Evolutionary conservation across 73 alveolate species (phyloP).

Genomic region (Diophrys sp.): DNA sequence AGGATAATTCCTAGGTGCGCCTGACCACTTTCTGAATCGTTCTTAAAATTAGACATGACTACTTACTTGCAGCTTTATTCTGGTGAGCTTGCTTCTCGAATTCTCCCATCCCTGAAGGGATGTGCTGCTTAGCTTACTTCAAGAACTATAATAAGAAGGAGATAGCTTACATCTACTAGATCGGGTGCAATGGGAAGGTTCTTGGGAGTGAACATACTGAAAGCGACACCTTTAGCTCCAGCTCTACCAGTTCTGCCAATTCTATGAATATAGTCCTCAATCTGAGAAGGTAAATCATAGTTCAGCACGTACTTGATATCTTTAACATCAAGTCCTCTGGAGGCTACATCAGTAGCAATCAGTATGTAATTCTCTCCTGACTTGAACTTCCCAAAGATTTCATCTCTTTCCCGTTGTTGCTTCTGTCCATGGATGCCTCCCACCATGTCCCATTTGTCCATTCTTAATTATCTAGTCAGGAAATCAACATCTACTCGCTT

Average conservation of each 20-base stretch:
- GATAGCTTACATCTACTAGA: not conserved
- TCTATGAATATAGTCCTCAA: conserved; percentile 96
- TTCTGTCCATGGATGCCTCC: conserved; percentile 92
- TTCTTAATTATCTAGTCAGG: conserved; percentile 47
- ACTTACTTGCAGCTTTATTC: too few species aligned
- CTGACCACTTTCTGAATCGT: too few species aligned
- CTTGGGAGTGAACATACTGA: conserved; percentile 52
- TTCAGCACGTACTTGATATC: conserved; percentile 88
- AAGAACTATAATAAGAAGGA: not conserved
- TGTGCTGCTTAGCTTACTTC: not conserved
- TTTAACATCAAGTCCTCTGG: conserved; percentile 96
- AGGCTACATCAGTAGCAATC: conserved; percentile 97
- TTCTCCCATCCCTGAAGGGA: not conserved
- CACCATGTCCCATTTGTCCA: conserved; percentile 58
- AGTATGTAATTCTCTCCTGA: conserved; percentile 78
- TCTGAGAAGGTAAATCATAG: conserved; percentile 93
- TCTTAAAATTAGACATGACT: too few species aligned
- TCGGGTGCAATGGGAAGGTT: not conserved
- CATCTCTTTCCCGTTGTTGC: conserved; percentile 49
- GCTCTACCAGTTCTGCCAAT: conserved; percentile 99
- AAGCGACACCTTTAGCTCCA: conserved; percentile 76
- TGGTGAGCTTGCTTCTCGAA: not conserved
- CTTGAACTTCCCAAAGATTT: conserved; percentile 53
- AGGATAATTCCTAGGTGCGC: too few species aligned
- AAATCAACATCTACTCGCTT: conserved; percentile 84